Percentiles rank a stretch among this genome's conserved stretches.
These are phyloP conservation scores for Spencermartinsiella europaea DNA, from an alignment of 805 yeast species.

Conservation along the genomic window DNA sequence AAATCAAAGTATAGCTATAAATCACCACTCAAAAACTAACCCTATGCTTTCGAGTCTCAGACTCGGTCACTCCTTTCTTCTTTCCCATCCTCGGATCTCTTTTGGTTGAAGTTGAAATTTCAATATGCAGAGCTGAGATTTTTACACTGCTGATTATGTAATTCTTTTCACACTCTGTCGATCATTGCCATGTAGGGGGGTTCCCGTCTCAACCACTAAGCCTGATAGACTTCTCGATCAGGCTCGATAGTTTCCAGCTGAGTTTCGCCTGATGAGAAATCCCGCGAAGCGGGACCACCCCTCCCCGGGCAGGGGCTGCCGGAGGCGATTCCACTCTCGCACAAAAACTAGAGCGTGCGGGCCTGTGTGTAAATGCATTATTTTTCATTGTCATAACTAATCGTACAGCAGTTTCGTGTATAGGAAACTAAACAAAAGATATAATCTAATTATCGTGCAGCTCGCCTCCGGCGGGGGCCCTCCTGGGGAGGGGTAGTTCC, in stretches of 20 bases:
- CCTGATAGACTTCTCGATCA: too few relatives aligned
- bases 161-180: too few relatives aligned
- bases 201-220: too few relatives aligned
- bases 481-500: too few relatives aligned
- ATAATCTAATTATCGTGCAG: too few relatives aligned
- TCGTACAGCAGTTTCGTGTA: not conserved
- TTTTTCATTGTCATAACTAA: not conserved
- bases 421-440: not conserved
- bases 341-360: not conserved
- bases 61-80: slow-evolving; percentile 8
- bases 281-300: too few relatives aligned
- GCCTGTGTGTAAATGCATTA: not conserved
- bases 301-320: too few relatives aligned
- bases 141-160: not conserved
- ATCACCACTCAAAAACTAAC: slow-evolving; percentile 7
- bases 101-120: not conserved
- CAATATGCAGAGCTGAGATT: not conserved
- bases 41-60: slow-evolving; percentile 15
- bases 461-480: too few relatives aligned
- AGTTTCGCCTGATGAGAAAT: too few relatives aligned
- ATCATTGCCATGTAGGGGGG: too few relatives aligned
- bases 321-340: too few relatives aligned
- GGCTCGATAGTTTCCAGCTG: too few relatives aligned
- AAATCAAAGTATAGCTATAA: not conserved
- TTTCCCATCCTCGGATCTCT: not conserved